Evolutionary conservation across 768 basidiomycete species (phyloP), one percentile per base, ranked within the genome.

Genomic region (Lactarius evosmus): DNA sequence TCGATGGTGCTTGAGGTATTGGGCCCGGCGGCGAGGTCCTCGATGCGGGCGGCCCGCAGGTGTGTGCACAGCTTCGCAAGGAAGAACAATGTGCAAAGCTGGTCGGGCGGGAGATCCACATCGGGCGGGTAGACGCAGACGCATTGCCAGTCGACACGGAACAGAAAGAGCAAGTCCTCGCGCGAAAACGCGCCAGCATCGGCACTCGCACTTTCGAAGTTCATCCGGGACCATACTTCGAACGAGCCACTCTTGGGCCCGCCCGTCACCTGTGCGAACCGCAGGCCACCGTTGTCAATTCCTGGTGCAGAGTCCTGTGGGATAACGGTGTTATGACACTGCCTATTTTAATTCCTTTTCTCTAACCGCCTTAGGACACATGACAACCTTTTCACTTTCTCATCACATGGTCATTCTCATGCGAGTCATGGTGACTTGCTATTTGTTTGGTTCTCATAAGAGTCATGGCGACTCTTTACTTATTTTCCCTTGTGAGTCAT

Each of bases 71-170:
- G 33, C 3, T 32, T n/a, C 3, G 40, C 38, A 33, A 65, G 40
- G 40, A 44, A 55, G 55, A 61, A 61, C 14, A 61, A 65, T 8
- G 59, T 49, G 25, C 64, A 41, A 46, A 36, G 33, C 22, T 60
- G 57, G 8, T 51, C 53, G 34, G 40, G 44, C 36, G 56, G 14
- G 9, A 19, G 46, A 11, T 22, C 4, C 49, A 53, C 58, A 7
- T 40, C 32, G 8, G 17, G 49, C 22, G 56, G 56, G 33, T 63
- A 56, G 25, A 58, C 40, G 32, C 56, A 57, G 17, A 40, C 56
- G 16, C 40, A 22, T 7, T 2, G 36, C 63, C 63, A 65, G 25
- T 56, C 49, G 19, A 65, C 30, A 16, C 30, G 8, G 11, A 65
- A 41, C 38, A 41, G 5, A 27, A 65, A 61, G 4, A 65, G 50